Evolutionary conservation across 495 filamentous ascomycete genomes (phyloP), one percentile per base, ranked within the genome.

Genomic region (Aspergillus nidulans): DNA sequence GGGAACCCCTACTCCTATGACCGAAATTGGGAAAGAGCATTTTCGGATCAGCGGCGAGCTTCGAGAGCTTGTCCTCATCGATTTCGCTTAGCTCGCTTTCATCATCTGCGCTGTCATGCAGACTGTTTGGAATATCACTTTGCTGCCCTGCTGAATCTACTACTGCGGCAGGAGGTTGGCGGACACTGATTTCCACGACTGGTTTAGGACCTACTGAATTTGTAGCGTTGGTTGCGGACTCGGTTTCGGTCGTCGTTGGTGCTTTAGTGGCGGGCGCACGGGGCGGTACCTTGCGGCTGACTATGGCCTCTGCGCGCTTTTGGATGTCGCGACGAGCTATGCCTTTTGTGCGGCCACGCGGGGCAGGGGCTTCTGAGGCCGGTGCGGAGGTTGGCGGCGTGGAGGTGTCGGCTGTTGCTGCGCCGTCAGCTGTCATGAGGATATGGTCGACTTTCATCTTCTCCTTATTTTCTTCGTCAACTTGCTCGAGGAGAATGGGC

Each of bases 31-130:
- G 76, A 58, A 76, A 81, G 51, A 68, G 51, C 18, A 60, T 42
- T 8, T 69, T 72, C 1, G 55, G 56, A 28, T 75, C 68, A 2
- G 42, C 53, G 7, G 68, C 63, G 24, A 69, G 59, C 49, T 69
- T 77, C 40, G 81, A 75, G 3, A 79, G 77, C 30, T 68, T 66
- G 56, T 70, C 72, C 23, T 81, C 78, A 28, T 82, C 78, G 5
- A 85, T 78, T 50, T 92, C 88, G 49, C 85, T 90, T 7, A 91
- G 69, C 55, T 91, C 88, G 63, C 86, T 91, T 69, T 92, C 89
- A 54, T 90, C 88, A 58, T 91, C 88, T 0, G 85, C 89, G 48
- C 81, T 86, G 52, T 90, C 89, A 55, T 89, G 85, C 13, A 88
- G 65, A 60, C 83, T 88, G 13, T 81, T 78, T 0, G 82, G 78